A percentile compares a stretch with the other conserved stretches of the same genome.
These are phyloP conservation scores for Phlebiopsis flavidoalba DNA, from an alignment of 768 basidiomycete species.

Conservation along the genomic window DNA sequence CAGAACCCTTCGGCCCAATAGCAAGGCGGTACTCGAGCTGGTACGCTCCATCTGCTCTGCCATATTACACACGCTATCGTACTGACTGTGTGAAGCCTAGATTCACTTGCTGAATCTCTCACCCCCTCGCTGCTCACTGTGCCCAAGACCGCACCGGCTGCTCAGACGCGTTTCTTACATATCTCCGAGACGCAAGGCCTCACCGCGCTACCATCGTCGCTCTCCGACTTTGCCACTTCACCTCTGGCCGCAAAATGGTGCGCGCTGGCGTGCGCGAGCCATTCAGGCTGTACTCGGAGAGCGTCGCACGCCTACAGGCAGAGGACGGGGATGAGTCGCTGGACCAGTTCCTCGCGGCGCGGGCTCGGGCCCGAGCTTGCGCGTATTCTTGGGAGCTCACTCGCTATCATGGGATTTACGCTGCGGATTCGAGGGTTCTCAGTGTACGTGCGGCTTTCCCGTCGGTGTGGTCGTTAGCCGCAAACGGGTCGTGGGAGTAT, in stretches of 20 bases:
- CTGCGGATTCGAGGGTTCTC: constrained; percentile 71
- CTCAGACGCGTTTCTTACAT: constrained; percentile 71
- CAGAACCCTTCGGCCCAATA: constrained; percentile 76
- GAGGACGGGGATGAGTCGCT: constrained; percentile 80
- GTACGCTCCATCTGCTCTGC: constrained; percentile 39
- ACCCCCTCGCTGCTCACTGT: constrained; percentile 58
- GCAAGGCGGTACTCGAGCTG: constrained; percentile 70
- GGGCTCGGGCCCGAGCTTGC: constrained; percentile 75
- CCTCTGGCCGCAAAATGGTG: constrained; percentile 41
- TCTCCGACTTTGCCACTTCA: constrained; percentile 32
- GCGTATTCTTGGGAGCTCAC: constrained; percentile 63
- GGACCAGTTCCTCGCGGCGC: constrained; percentile 66
- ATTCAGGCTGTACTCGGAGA: constrained; percentile 26
- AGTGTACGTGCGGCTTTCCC: constrained; percentile 80
- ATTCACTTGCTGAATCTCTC: constrained; percentile 67
- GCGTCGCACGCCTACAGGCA: neutral
- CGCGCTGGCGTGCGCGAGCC: constrained; percentile 55
- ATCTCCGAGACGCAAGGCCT: constrained; percentile 50
- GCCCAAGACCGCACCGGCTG: constrained; percentile 62
- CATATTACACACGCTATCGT: constrained; percentile 6
- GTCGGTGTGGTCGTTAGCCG: constrained; percentile 63
- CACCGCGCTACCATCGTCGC: constrained; percentile 38
- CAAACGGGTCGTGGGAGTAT: constrained; percentile 67
- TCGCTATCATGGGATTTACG: constrained; percentile 94
- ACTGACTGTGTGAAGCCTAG: constrained; percentile 34